Conservation (phyloP, 805 yeast genomes). For the Pichia manshurica region DNA sequence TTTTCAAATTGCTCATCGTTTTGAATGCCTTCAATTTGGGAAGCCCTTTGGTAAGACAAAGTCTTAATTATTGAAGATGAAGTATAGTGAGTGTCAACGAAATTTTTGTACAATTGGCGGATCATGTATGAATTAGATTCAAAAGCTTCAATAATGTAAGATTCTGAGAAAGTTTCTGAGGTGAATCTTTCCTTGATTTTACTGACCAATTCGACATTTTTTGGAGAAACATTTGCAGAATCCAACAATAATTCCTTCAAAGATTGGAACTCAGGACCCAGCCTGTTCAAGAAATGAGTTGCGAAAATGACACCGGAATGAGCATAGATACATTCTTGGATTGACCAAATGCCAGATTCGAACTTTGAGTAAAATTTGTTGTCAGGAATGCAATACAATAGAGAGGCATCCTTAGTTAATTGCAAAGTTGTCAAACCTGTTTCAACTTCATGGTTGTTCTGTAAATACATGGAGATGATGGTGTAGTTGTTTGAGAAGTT, state of each 20-base stretch:
- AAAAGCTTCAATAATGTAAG: slow-evolving; percentile 73
- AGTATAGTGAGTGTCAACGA: slow-evolving; percentile 85
- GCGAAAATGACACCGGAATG: slow-evolving; percentile 91
- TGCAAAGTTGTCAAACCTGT: slow-evolving; percentile 64
- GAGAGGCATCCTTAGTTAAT: slow-evolving; percentile 88
- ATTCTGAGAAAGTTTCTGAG: slow-evolving; percentile 87
- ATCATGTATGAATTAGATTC: slow-evolving; percentile 64
- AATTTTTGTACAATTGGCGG: slow-evolving; percentile 79
- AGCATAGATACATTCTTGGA: slow-evolving; percentile 92
- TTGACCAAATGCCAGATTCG: slow-evolving; percentile 69
- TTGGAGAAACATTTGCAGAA: slow-evolving; percentile 46
- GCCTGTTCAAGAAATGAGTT: slow-evolving; percentile 88
- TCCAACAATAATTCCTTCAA: slow-evolving; percentile 55
- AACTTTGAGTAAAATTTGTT: slow-evolving; percentile 73
- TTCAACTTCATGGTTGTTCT: slow-evolving; percentile 46
- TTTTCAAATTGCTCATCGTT: slow-evolving; percentile 69
- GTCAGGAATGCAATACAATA: slow-evolving; percentile 86
- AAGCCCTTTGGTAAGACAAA: slow-evolving; percentile 77
- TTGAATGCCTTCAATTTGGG: slow-evolving; percentile 69
- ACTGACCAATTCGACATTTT: slow-evolving; percentile 69
- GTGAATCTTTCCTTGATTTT: slow-evolving; percentile 84
- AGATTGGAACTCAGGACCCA: slow-evolving; percentile 83
- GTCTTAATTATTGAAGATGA: slow-evolving; percentile 68
- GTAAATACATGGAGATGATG: slow-evolving; percentile 79
- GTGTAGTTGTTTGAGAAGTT: slow-evolving; percentile 88